Base-by-base conservation (phyloP, 768 basidiomycete species). In the Pholiota molesta region DNA sequence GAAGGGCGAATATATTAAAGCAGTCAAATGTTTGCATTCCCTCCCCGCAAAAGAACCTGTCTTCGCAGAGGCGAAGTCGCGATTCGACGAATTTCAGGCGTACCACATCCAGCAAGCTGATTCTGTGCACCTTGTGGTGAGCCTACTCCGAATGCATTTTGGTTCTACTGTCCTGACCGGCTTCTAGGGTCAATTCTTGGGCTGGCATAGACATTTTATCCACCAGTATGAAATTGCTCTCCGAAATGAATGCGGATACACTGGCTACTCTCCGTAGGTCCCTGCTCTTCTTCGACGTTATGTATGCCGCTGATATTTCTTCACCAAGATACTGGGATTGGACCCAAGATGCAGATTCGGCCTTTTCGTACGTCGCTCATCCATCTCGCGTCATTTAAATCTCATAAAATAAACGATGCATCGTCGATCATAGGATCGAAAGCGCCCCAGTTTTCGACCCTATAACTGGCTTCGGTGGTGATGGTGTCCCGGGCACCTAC, bases 241-340 rank as follows among this genome's bases (percentile, higher is more conserved):
- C 37, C 72, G 74, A 0, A 56, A 73, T 13, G 75, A 78, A 57
- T 79, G 78, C 60, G 73, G 68, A 5, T 79, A 75, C 55, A 56
- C 59, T 17, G 77, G 77, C 1, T 65, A 74, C 1, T 60, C 68
- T 40, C 76, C 78, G 77, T 78, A 65, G 63, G 70, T 57, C 57
- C n/a, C 21, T 23, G n/a, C 35, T 28, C 53, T 1, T 21, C 21
- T 11, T 21, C 10, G 6, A 31, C 31, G 6, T 9, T 10, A 5
- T 21, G 33, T 23, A 21, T 37, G 14, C 28, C 10, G 21, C n/a
- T 52, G 17, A 57, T 19, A 14, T 19, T 26, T 9, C 35, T 5
- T 31, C 31, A 17, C 4, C 8, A 31, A 79, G 78, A 4, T 79
- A 77, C 47, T 81, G 78, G 78, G 73, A 79, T 55, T 79, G 78